phyloP scores from a whole-genome alignment of 2,329 filamentous ascomycete species.

The Colletotrichum sp. region DNA sequence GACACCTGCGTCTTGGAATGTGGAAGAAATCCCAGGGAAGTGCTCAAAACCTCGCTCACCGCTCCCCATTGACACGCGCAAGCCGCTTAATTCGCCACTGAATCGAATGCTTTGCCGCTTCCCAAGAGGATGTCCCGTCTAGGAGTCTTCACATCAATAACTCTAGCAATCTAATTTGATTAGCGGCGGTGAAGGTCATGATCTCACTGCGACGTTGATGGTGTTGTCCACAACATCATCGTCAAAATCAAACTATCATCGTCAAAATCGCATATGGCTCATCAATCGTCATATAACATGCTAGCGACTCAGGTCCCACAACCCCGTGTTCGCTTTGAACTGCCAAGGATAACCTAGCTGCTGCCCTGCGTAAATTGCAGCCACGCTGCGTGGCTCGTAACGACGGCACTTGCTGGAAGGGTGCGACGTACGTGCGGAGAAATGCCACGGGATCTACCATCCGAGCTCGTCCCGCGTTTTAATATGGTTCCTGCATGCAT shows the following conservation, averaged over 20 bases:
- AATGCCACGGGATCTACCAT: neutral
- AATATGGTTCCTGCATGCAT: neutral
- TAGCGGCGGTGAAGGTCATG: neutral
- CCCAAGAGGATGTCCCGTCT: rapidly evolving
- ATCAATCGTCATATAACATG: neutral
- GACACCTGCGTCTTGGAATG: neutral
- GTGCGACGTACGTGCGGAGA: neutral
- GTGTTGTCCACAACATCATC: neutral
- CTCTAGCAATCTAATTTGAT: neutral
- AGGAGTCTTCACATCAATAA: neutral
- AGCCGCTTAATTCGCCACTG: neutral
- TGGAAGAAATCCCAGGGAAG: neutral
- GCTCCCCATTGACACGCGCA: neutral
- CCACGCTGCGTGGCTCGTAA: neutral
- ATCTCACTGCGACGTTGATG: rapidly evolving
- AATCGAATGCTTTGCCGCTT: neutral
- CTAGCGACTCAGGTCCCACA: neutral
- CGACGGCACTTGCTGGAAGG: neutral
- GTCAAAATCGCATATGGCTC: neutral
- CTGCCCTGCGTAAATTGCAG: neutral
- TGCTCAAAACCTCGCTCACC: neutral
- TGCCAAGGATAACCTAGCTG: neutral
- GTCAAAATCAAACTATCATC: neutral
- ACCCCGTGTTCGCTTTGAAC: neutral
- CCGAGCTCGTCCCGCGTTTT: neutral